A percentile compares a stretch with the other conserved stretches of the same genome.
Conservation (phyloP, 129 eudicot species). For the Rutidosis leptorrhynchoides region DNA sequence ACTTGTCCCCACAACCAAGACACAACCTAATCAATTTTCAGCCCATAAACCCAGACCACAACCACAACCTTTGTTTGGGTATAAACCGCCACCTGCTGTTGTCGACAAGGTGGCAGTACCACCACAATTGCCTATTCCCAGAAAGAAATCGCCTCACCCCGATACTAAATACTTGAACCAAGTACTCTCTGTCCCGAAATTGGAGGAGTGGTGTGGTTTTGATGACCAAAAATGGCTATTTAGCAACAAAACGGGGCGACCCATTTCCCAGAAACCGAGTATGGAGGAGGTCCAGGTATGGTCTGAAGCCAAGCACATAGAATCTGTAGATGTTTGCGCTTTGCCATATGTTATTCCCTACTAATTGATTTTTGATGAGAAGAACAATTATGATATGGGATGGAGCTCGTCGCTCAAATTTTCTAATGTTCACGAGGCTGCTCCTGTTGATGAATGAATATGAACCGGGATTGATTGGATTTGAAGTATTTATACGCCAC, state of each 20-base stretch:
- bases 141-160: slow-evolving; percentile 58
- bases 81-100: slow-evolving; percentile 31
- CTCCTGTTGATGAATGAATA: slow-evolving; percentile 6
- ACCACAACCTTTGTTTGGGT: slow-evolving; percentile 19
- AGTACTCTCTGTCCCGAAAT: slow-evolving; percentile 47
- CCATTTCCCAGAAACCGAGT: slow-evolving; percentile 25
- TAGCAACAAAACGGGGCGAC: slow-evolving; percentile 25
- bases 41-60: slow-evolving; percentile 13
- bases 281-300: slow-evolving; percentile 44
- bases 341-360: slow-evolving; percentile 80
- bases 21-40: slow-evolving; percentile 24
- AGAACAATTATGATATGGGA: slow-evolving; percentile 20
- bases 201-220: slow-evolving; percentile 42
- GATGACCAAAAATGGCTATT: slow-evolving; percentile 76
- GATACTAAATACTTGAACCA: slow-evolving; percentile 57
- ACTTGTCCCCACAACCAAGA: slow-evolving; percentile 15
- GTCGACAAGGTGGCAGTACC: slow-evolving; percentile 37
- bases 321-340: slow-evolving; percentile 64
- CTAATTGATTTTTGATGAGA: slow-evolving; percentile 39
- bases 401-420: slow-evolving; percentile 19
- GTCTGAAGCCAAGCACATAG: slow-evolving; percentile 75
- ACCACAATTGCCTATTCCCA: slow-evolving; percentile 24
- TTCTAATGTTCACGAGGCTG: slow-evolving; percentile 20
- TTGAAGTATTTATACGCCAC: not conserved
- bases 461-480: slow-evolving; percentile 7